Evolutionary conservation across 1,284 basidiomycete species (phyloP).

Genomic region (Rhodotorula sp.): DNA sequence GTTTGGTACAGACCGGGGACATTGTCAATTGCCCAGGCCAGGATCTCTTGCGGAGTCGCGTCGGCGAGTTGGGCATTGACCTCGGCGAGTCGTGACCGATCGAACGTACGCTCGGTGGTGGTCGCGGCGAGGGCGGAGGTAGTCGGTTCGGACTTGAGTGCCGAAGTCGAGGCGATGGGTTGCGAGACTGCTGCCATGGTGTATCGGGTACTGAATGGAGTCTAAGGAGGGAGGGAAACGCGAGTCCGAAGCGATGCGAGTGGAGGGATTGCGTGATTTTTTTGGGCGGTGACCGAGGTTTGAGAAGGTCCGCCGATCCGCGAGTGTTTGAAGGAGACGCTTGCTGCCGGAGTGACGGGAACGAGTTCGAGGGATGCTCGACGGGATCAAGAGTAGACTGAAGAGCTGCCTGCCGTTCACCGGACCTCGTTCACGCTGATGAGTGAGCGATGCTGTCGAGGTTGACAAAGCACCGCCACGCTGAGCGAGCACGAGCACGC

Average conservation of each 20-base stretch:
- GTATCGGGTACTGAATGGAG: not conserved
- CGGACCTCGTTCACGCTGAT: too few species aligned
- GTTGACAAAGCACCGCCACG: not conserved
- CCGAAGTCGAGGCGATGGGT: conserved; percentile 5
- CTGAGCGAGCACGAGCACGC: too few species aligned
- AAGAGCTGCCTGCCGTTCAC: too few species aligned
- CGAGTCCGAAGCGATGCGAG: not conserved
- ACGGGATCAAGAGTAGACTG: too few species aligned
- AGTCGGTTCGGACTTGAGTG: not conserved
- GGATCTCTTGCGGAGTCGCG: conserved; percentile 74
- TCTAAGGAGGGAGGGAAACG: not conserved
- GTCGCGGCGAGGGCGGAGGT: not conserved
- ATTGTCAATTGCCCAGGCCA: conserved; percentile 75
- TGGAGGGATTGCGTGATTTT: not conserved
- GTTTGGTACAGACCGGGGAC: conserved; percentile 61
- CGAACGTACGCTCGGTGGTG: conserved; percentile 16
- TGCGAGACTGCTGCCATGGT: not conserved
- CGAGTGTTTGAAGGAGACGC: not conserved
- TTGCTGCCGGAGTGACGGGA: not conserved
- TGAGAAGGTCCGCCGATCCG: not conserved
- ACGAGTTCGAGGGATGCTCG: not conserved
- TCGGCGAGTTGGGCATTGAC: conserved; percentile 71
- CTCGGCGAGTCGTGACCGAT: conserved; percentile 52
- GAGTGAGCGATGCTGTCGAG: not conserved
- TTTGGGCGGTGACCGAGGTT: not conserved